Evolutionary conservation across 805 yeast species (phyloP), one percentile per base, ranked within the genome.

Genomic region (Candida glaebosa): DNA sequence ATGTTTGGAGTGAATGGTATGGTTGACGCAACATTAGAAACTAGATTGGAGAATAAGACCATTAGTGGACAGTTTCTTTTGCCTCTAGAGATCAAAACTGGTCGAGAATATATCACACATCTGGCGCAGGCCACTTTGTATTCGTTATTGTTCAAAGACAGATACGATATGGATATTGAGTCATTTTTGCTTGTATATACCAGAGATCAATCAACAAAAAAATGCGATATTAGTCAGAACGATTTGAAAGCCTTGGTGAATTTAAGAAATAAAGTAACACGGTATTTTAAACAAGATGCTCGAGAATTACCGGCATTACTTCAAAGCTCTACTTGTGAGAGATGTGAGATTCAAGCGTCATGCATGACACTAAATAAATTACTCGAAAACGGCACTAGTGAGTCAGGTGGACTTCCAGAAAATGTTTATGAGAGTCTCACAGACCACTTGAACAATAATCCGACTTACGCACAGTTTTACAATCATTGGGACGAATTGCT

Each of bases 31-130:
- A 88, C 96, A 0, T 73, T 88, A 2, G 84, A 84, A 49, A 84
- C 85, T 0, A 59, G 65, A 18, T 56, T 74, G 6, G 65, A 65
- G 34, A 48, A 56, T 4, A 39, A 42, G 9, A 30, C 45, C 9
- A 47, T 43, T 5, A 48, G 50, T 1, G 75, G 76, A n/a, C 76
- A 68, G 25, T 71, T 56, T 41, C 72, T 88, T 9, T 74, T 81
- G 1, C 98, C 97, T 0, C 68, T 93, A 65, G 99, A 93, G 57
- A 79, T 93, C 43, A 93, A 93, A 57, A 88, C 98, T 0, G 96
- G 98, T 0, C 62, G 71, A 24, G 79, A 77, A 36, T 70, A 79
- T 30, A 58, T 83, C 4, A 61, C 82, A 3, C 96, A 93, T 58
- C 80, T 84, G 38, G 96, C 95, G 0, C 99, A 93, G 58, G 84